Evolutionary conservation across 768 basidiomycete genomes (phyloP).

Genomic region (Calocybe indica): DNA sequence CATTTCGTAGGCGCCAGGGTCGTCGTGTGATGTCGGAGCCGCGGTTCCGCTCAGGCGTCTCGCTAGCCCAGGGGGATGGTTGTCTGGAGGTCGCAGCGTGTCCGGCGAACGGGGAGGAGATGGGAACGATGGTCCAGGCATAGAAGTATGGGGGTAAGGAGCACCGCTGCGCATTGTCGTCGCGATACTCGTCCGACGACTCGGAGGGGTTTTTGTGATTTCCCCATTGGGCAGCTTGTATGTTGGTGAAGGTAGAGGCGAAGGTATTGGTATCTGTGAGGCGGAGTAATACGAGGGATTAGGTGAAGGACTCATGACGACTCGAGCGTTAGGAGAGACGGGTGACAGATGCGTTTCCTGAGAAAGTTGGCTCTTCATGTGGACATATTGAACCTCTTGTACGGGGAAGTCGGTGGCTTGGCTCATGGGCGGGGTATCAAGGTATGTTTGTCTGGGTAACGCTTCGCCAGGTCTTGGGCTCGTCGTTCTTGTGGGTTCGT

Average conservation of each 20-base stretch:
- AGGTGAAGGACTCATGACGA: constrained; percentile 26
- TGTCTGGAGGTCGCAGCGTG: constrained; percentile 10
- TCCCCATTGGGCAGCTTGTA: constrained; percentile 43
- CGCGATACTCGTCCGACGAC: constrained; percentile 29
- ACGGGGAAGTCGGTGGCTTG: constrained; percentile 22
- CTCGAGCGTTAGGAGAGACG: constrained; percentile 13
- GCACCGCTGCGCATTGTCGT: constrained; percentile 19
- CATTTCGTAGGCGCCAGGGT: constrained; percentile 29
- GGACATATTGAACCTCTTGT: constrained; percentile 20
- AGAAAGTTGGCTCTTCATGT: constrained; percentile 9
- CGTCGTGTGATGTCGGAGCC: not conserved
- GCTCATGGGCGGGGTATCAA: constrained; percentile 36
- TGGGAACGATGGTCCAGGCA: constrained; percentile 17
- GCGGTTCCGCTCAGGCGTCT: constrained; percentile 6
- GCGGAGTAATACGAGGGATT: constrained; percentile 65
- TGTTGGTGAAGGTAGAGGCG: constrained; percentile 50
- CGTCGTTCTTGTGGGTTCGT: constrained; percentile 39
- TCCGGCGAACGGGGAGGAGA: constrained; percentile 15
- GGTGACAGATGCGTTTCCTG: constrained; percentile 22
- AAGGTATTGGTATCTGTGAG: constrained; percentile 57
- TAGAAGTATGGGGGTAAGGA: constrained; percentile 15
- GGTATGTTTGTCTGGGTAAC: constrained; percentile 40
- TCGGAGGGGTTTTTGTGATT: constrained; percentile 36
- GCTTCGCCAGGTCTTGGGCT: constrained; percentile 27
- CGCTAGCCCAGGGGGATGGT: constrained; percentile 2